Conservation (phyloP, 352 stramenopile species). For the Phytopythium kandeliae region DNA sequence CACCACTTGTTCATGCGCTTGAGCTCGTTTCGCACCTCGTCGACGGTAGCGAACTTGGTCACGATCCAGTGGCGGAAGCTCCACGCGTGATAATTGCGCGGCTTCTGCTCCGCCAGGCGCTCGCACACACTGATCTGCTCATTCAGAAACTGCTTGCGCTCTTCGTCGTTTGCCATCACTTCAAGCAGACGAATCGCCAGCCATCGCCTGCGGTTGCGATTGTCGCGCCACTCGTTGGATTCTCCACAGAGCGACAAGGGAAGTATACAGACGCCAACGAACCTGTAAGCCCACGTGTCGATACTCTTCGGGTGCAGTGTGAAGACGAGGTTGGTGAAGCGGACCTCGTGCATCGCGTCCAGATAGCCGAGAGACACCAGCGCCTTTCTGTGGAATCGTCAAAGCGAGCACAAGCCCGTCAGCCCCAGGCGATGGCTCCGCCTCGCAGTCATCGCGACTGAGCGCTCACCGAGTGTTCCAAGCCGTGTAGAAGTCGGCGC, state of each 20-base stretch:
- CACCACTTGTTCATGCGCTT: constrained; percentile 51
- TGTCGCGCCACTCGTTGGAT: too few relatives aligned
- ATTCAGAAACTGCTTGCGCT: constrained; percentile 27
- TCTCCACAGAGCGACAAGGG: background rate
- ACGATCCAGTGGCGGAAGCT: constrained; percentile 79
- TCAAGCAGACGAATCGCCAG: constrained; percentile 29
- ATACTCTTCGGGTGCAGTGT: constrained; percentile 81
- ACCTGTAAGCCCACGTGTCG: constrained; percentile 83
- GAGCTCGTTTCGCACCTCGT: constrained; percentile 36
- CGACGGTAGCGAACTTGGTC: constrained; percentile 17
- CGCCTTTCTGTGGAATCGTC: constrained; percentile 30
- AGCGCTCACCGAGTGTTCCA: constrained; percentile 68
- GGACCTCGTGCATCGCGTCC: constrained; percentile 34
- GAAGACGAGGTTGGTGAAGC: constrained; percentile 71
- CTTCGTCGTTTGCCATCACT: constrained; percentile 11
- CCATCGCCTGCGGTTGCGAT: constrained; percentile 46
- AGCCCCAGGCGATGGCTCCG: background rate
- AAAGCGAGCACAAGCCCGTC: background rate
- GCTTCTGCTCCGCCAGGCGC: constrained; percentile 50
- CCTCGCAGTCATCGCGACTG: background rate
- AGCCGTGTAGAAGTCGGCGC: constrained; percentile 79
- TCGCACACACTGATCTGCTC: constrained; percentile 46
- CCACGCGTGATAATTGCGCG: constrained; percentile 83
- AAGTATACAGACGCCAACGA: constrained; percentile 1
- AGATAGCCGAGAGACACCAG: constrained; percentile 41